Conservation (phyloP, 345 rosid genomes). For the Microthlaspi erraticum region DNA sequence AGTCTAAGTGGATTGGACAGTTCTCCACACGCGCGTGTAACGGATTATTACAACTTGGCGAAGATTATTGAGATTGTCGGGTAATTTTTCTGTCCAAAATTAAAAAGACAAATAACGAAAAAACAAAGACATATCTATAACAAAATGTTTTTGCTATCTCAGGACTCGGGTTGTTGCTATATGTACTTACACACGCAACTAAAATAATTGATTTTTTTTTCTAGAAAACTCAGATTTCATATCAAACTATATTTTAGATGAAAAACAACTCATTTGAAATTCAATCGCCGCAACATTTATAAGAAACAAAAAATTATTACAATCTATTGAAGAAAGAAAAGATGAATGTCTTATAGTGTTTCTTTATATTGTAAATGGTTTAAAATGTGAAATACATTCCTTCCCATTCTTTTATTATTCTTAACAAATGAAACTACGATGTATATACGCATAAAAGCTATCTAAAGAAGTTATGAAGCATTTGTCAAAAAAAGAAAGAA, state of each 20-base stretch:
- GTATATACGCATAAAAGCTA: no score
- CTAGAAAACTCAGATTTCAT: no score
- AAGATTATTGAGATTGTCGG: slow-evolving; percentile 39
- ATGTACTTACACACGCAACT: slow-evolving; percentile 33
- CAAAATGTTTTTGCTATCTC: slow-evolving; percentile 11
- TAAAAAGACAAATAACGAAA: slow-evolving; percentile 20
- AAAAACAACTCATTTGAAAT: background rate
- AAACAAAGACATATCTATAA: background rate
- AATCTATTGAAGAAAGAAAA: no score
- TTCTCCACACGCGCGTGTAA: slow-evolving; percentile 38
- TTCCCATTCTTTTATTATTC: no score
- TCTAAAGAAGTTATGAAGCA: no score
- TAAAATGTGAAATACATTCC: no score
- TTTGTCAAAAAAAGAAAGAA: no score
- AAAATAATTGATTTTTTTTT: background rate
- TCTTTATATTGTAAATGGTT: no score
- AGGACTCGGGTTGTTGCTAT: slow-evolving; percentile 31
- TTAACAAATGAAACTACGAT: no score
- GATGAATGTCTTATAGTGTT: no score
- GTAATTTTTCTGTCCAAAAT: slow-evolving; percentile 11
- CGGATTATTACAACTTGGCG: slow-evolving; percentile 39
- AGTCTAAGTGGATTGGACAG: slow-evolving; percentile 45
- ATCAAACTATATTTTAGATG: no score
- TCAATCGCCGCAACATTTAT: slow-evolving; percentile 4
- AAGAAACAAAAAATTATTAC: no score